phyloP scores from a whole-genome alignment of 2,329 filamentous ascomycete species.

The Apiospora marii region DNA sequence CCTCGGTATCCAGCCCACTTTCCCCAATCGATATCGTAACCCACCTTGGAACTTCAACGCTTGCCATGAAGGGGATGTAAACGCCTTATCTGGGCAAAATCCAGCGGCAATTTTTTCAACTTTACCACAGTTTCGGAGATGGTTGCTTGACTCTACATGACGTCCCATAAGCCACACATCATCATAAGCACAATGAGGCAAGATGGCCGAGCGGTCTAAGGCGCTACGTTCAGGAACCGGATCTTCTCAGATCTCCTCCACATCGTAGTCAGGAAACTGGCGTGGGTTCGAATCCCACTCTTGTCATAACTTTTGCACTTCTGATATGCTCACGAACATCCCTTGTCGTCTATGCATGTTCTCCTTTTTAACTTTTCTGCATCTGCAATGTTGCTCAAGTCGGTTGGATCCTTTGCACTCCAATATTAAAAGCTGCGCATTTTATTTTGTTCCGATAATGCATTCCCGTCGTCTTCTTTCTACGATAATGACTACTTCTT shows the following conservation, averaged over 20 bases:
- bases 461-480: not conserved
- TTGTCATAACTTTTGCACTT: conserved; percentile 39
- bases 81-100: not conserved
- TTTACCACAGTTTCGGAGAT: not conserved
- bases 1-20: not conserved
- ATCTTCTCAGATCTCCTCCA: not conserved
- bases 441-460: not conserved
- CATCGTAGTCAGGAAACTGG: conserved; percentile 47
- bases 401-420: not conserved
- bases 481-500: not conserved
- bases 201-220: conserved; percentile 46
- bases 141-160: not conserved
- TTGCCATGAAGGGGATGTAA: not conserved
- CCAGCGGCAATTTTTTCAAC: not conserved
- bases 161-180: not conserved
- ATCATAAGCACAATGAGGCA: conserved; percentile 28
- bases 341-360: no score
- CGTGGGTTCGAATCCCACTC: conserved; percentile 52
- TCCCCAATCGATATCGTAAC: not conserved
- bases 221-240: conserved; percentile 42
- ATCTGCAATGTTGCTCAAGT: no score
- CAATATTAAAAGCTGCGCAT: not conserved
- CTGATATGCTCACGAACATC: not conserved
- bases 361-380: not conserved
- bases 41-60: not conserved